Base-by-base conservation (phyloP, 768 basidiomycete genomes). In the Pleurotus sapidus region DNA sequence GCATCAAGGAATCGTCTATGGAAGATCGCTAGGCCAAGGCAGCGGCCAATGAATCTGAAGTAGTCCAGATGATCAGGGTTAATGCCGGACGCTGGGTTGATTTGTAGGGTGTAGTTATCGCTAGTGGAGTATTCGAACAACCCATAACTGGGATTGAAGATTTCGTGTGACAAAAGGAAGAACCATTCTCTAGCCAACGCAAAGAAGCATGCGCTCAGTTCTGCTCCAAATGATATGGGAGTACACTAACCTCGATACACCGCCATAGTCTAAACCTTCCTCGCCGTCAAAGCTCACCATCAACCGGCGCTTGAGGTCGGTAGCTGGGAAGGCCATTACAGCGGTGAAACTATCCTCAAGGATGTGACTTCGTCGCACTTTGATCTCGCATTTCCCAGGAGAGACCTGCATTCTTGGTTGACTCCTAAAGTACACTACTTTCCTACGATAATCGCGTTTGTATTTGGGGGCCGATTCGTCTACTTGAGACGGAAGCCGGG, bases 401-500 rank as follows among this genome's bases (percentile, higher is more conserved):
- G 82, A 79, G 6, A 81, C 73, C 46, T 91, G 81, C 78, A 96
- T 88, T 53, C 91, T 88, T 23, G 93, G 91, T 63, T 96, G 93
- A 61, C 86, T 88, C 59, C 93, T 82, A 82, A 96, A 95, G 75
- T 95, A 95, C 49, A 95, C 87, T 45, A 95, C 84, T 72, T 95
- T 96, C 57, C 92, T 79, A 61, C 93, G 77, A 69, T 95, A 96
- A 73, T 96, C 93, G 60, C 92, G 87, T 73, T 95, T 95, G 73
- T 95, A 95, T 72, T 95, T 93, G n/a, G 93, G 94, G 3, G 92
- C 92, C 71, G 86, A 91, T 61, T 89, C 86, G 65, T 94, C 92
- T 48, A 94, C 76, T 59, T 87, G 83, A 1, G 84, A 87, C 0
- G 94, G 93, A 53, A 95, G 70, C 50, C 94, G 84, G 17, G 93